These are phyloP conservation scores for Hibiscus syriacus DNA, from an alignment of 345 rosid genomes.

Conservation along the genomic window DNA sequence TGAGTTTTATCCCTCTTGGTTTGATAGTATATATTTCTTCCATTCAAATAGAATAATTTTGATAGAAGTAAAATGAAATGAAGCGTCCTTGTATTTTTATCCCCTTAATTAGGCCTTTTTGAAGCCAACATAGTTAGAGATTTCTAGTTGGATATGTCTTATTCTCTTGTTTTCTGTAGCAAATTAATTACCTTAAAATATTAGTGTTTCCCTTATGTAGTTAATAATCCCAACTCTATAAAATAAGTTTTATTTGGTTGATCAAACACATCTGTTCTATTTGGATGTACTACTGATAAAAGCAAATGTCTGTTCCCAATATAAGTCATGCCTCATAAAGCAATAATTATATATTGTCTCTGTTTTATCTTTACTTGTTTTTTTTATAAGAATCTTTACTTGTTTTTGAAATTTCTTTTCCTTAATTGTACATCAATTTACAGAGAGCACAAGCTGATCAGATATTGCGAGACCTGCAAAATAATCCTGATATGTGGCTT, in stretches of 20 bases:
- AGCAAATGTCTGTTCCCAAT: neutral
- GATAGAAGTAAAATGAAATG: neutral
- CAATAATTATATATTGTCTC: neutral
- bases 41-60: neutral
- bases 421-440: conserved; percentile 10
- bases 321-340: neutral
- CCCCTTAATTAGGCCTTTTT: neutral
- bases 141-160: neutral
- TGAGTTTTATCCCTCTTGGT: neutral
- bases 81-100: neutral
- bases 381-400: too few species aligned
- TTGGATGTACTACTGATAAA: neutral
- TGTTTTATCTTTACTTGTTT: too few species aligned
- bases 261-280: neutral
- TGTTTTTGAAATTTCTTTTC: conserved; percentile 3
- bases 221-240: neutral
- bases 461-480: conserved; percentile 91
- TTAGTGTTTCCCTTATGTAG: too few species aligned
- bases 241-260: too few species aligned
- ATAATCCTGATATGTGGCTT: conserved; percentile 96
- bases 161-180: neutral
- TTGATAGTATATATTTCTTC: neutral
- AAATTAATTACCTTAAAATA: neutral
- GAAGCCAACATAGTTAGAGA: neutral
- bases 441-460: conserved; percentile 96